Evolutionary conservation across 306 rosid species (phyloP).

Genomic region (Gastrolobium bilobum): DNA sequence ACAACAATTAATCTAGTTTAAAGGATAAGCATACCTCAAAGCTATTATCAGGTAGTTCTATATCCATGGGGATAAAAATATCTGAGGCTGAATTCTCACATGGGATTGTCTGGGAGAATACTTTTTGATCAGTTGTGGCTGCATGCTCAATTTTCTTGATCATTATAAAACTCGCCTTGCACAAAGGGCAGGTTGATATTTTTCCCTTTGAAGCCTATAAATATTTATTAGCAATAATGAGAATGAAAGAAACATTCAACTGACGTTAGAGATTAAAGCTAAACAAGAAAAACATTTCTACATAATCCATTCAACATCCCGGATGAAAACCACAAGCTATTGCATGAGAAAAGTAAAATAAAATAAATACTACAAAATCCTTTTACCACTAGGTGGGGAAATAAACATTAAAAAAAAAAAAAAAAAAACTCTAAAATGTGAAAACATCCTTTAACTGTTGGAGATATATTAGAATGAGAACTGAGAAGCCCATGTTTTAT

Average conservation of each 20-base stretch:
- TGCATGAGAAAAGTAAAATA: neutral
- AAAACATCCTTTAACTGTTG: constrained; percentile 8
- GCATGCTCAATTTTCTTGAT: constrained; percentile 80
- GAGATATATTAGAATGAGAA: constrained; percentile 7
- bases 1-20: constrained; percentile 7
- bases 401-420: neutral
- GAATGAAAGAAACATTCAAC: constrained; percentile 45
- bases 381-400: neutral
- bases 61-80: constrained; percentile 53
- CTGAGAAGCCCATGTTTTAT: neutral
- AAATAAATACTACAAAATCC: neutral
- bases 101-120: constrained; percentile 91
- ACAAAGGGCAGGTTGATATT: constrained; percentile 80
- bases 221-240: constrained; percentile 49
- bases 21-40: constrained; percentile 67
- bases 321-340: neutral
- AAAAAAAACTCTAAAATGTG: neutral
- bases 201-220: constrained; percentile 69
- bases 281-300: constrained; percentile 11
- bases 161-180: constrained; percentile 75
- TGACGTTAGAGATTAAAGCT: constrained; percentile 31
- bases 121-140: constrained; percentile 72
- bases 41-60: constrained; percentile 48
- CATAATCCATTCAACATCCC: constrained; percentile 23
- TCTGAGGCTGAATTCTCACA: constrained; percentile 60